A percentile compares a stretch with the other conserved stretches of the same genome.
These are phyloP conservation scores for Vigna hirtella DNA, from an alignment of 306 rosid species.

Conservation along the genomic window DNA sequence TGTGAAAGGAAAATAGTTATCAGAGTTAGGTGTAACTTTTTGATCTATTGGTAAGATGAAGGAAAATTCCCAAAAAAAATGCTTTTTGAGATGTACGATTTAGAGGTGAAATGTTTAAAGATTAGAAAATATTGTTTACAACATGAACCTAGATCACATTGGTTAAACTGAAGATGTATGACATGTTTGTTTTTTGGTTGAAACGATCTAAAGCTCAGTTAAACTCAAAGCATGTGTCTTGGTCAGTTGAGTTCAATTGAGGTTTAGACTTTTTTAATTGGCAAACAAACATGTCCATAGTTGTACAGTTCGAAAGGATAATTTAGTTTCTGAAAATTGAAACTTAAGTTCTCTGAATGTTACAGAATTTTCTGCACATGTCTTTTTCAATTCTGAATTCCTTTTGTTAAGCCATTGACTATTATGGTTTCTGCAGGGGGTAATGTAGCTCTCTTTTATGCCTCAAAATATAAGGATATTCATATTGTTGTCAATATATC, in stretches of 20 bases:
- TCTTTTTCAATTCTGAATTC: constrained; percentile 4
- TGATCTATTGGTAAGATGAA: not conserved
- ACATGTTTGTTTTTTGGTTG: no score
- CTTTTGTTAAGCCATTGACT: constrained; percentile 21
- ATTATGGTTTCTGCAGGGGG: constrained; percentile 71
- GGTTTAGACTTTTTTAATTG: no score
- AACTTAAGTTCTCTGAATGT: constrained; percentile 23
- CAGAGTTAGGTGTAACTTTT: no score
- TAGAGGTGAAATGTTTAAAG: constrained; percentile 29
- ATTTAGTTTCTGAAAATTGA: constrained; percentile 20
- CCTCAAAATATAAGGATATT: constrained; percentile 75
- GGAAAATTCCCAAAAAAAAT: constrained; percentile 16
- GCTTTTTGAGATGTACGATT: not conserved
- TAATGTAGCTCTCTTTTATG: constrained; percentile 81
- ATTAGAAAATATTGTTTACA: constrained; percentile 5
- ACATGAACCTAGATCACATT: not conserved
- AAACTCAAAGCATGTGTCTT: no score
- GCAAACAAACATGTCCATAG: not conserved
- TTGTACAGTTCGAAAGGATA: constrained; percentile 14
- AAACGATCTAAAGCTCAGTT: no score
- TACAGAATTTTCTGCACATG: constrained; percentile 6
- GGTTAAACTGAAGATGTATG: not conserved
- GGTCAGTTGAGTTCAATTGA: no score
- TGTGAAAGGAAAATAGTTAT: not conserved
- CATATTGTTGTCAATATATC: constrained; percentile 73